These are phyloP conservation scores for Linum usitatissimum DNA, from an alignment of 345 rosid species.

Conservation along the genomic window DNA sequence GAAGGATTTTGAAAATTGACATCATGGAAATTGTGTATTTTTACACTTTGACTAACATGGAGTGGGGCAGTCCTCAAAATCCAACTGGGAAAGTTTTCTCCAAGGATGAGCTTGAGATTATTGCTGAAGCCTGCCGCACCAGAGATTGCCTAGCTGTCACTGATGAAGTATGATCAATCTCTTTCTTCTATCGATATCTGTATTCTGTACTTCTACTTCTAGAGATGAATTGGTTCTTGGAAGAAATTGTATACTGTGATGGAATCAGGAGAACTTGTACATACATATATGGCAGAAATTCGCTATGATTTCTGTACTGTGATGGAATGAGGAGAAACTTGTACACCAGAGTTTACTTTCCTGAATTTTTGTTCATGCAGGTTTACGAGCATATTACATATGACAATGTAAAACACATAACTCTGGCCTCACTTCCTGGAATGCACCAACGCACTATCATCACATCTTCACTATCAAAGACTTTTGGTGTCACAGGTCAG, in stretches of 20 bases:
- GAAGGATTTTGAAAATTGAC: background rate
- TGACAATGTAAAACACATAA: conserved; percentile 29
- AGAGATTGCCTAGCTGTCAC: conserved; percentile 48
- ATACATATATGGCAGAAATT: too few species aligned
- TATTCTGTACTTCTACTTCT: too few species aligned
- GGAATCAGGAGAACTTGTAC: too few species aligned
- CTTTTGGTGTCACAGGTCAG: conserved; percentile 47
- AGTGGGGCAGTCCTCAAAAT: conserved; percentile 48
- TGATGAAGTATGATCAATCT: conserved; percentile 37
- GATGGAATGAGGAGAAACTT: background rate
- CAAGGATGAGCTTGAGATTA: conserved; percentile 36
- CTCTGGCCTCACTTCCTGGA: conserved; percentile 45
- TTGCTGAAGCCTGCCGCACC: conserved; percentile 42
- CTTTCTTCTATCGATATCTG: background rate
- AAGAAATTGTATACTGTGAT: too few species aligned
- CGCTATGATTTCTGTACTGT: background rate
- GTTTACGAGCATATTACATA: conserved; percentile 45
- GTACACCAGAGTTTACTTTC: background rate
- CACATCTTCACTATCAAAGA: conserved; percentile 50
- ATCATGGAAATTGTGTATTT: background rate
- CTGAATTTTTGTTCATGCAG: conserved; percentile 14
- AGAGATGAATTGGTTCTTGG: background rate
- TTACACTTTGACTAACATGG: conserved; percentile 12
- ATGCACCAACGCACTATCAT: conserved; percentile 47
- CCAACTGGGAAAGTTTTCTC: conserved; percentile 65